Base-by-base conservation (phyloP, 192 early-diverging fungal species). In the Cetraspora pellucida region DNA sequence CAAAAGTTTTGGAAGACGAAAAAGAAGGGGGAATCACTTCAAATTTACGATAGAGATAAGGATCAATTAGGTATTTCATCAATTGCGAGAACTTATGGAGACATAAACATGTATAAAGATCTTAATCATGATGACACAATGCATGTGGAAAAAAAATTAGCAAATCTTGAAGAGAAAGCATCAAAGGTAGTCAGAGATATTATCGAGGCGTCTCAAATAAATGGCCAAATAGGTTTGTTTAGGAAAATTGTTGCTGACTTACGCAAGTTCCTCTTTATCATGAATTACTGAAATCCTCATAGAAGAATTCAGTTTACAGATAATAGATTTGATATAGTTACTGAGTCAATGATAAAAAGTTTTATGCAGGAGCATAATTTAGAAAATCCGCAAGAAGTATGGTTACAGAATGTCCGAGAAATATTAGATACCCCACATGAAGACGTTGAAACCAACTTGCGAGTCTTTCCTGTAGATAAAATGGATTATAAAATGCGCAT, bases 321-420 rank as follows among this genome's bases (percentile, higher is more conserved):
- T 8, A 2, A 77, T 3, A 58, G 1, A 14, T 82, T 82, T 58
- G 72, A 77, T 52, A 2, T 17, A 0, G n/a, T n/a, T n/a, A 82
- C 78, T 4, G 14, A 23, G 44, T 1, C 14, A 21, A 63, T 77
- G 10, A 52, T 82, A 59, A 2, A 31, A 43, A 74, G 45, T 13
- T 74, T 78, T 37, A 82, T 82, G 81, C 59, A n/a, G 49, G 5
- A 52, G 55, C 75, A 79, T 28, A 79, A 82, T n/a, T 74, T 82
- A 58, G 2, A 37, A 16, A 77, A 23, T 3, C 47, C 77, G 37
- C 75, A 69, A 30, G 78, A 82, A 9, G 81, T 82, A 6, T 82
- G 81, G 81, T 80, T 82, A 57, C 66, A 78, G 55, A 82, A 82
- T 25, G 69, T 82, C 67, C 77, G 77, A 21, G 74, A 74, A 72